A percentile compares a stretch with the other conserved stretches of the same genome.
These are phyloP conservation scores for Epicoccum sorghinum DNA, from an alignment of 2,329 filamentous ascomycete genomes.

Conservation along the genomic window DNA sequence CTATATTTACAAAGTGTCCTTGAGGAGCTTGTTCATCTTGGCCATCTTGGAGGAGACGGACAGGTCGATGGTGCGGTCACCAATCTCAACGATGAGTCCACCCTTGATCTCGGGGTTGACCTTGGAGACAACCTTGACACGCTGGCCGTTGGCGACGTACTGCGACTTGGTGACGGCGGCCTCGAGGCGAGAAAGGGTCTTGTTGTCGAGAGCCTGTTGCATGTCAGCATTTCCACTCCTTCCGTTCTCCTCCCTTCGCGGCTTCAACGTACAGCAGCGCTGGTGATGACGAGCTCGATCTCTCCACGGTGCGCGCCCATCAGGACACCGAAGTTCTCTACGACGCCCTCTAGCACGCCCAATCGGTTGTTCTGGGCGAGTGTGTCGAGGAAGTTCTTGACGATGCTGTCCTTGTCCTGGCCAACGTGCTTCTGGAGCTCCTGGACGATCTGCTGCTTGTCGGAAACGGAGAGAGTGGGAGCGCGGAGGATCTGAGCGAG, in stretches of 20 bases:
- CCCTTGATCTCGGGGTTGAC: conserved; percentile 95
- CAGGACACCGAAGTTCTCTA: conserved; percentile 83
- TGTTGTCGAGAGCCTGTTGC: conserved; percentile 79
- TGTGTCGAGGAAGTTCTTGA: conserved; percentile 92
- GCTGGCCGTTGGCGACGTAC: conserved; percentile 90
- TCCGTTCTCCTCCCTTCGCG: neutral
- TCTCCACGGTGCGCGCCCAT: conserved; percentile 91
- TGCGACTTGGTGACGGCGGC: conserved; percentile 84
- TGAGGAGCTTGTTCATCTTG: conserved; percentile 99
- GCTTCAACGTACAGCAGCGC: conserved; percentile 73
- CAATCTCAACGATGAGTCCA: conserved; percentile 93
- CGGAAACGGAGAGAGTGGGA: conserved; percentile 75
- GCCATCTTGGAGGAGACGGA: conserved; percentile 92
- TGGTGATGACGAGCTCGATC: conserved; percentile 90
- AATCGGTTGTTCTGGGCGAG: conserved; percentile 97
- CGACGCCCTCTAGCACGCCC: conserved; percentile 78
- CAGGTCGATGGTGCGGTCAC: conserved; percentile 97
- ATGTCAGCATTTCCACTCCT: conserved; percentile 19
- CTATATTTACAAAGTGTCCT: conserved; percentile 86
- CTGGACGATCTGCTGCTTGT: conserved; percentile 85
- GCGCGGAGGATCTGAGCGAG: conserved; percentile 76
- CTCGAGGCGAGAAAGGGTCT: conserved; percentile 85
- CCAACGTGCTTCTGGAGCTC: conserved; percentile 85
- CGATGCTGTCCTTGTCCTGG: conserved; percentile 73
- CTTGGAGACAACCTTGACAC: conserved; percentile 95